phyloP scores from a whole-genome alignment of 148 eudicot genomes.

The Cornus controversa region DNA sequence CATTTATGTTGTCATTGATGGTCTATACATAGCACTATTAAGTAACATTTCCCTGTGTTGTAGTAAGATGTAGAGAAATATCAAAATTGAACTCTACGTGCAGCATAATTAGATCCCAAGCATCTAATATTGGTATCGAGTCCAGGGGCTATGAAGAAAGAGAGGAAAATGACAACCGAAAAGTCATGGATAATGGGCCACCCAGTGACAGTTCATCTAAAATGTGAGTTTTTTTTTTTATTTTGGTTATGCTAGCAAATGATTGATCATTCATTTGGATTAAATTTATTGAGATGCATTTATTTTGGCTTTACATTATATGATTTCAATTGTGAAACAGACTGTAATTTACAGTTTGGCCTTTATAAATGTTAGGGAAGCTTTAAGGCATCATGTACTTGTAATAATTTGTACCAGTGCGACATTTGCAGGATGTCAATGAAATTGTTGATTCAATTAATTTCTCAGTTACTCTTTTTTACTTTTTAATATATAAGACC shows the following conservation, averaged over 20 bases:
- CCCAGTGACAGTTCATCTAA: conserved; percentile 40
- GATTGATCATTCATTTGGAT: background rate
- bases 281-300: background rate
- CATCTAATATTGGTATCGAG: conserved; percentile 71
- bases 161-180: conserved; percentile 37
- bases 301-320: background rate
- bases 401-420: background rate
- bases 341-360: background rate
- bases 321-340: background rate
- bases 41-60: background rate
- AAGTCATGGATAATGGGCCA: conserved; percentile 28
- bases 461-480: too few species aligned
- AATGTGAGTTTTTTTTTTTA: conserved; percentile 42
- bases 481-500: too few species aligned
- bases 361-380: background rate
- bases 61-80: conserved; percentile 53
- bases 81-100: conserved; percentile 27
- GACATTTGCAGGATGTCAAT: background rate
- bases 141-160: conserved; percentile 49
- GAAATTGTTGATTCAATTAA: too few species aligned
- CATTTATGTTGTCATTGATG: background rate
- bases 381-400: background rate
- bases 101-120: conserved; percentile 43
- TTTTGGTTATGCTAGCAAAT: background rate
- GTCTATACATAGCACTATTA: background rate